These are phyloP conservation scores for Phytophthora hybrid DNA, from an alignment of 352 stramenopile species.

Conservation along the genomic window DNA sequence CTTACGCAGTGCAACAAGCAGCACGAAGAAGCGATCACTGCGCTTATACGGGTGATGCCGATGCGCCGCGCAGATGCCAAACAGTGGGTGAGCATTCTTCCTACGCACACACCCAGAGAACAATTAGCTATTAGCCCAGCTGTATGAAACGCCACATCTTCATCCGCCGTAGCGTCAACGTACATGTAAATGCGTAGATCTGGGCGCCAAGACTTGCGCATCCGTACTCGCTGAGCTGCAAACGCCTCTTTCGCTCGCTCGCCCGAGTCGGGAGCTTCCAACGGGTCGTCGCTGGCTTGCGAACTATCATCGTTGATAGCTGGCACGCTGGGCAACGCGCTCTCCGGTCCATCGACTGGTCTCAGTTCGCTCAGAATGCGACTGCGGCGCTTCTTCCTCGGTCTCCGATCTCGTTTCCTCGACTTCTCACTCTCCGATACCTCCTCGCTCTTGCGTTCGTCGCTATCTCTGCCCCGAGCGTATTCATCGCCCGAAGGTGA, in stretches of 20 bases:
- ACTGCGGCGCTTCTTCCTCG: slow-evolving; percentile 35
- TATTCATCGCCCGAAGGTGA: slow-evolving; percentile 22
- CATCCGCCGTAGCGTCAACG: slow-evolving; percentile 7
- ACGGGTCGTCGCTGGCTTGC: slow-evolving; percentile 22
- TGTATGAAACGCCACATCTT: neutral
- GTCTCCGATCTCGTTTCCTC: slow-evolving; percentile 3
- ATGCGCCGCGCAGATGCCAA: slow-evolving; percentile 52
- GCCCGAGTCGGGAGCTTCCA: slow-evolving; percentile 28
- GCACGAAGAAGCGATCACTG: slow-evolving; percentile 56
- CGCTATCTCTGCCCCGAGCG: slow-evolving; percentile 33
- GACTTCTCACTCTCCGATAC: slow-evolving; percentile 19
- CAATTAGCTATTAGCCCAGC: slow-evolving; percentile 9
- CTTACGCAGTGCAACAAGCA: slow-evolving; percentile 46
- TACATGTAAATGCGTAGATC: slow-evolving; percentile 77
- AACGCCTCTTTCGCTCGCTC: slow-evolving; percentile 55
- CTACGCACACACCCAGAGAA: slow-evolving; percentile 26
- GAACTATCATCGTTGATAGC: slow-evolving; percentile 34
- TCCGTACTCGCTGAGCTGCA: slow-evolving; percentile 55
- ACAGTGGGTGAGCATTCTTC: slow-evolving; percentile 66
- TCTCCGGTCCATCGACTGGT: slow-evolving; percentile 33
- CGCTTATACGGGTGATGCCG: slow-evolving; percentile 65
- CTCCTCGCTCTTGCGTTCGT: slow-evolving; percentile 36
- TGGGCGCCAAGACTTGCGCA: slow-evolving; percentile 47
- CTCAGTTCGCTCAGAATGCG: slow-evolving; percentile 51
- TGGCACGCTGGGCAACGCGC: slow-evolving; percentile 20